Evolutionary conservation across 495 filamentous ascomycete genomes (phyloP), one percentile per base, ranked within the genome.

Genomic region (Friedmanniomyces simplex): DNA sequence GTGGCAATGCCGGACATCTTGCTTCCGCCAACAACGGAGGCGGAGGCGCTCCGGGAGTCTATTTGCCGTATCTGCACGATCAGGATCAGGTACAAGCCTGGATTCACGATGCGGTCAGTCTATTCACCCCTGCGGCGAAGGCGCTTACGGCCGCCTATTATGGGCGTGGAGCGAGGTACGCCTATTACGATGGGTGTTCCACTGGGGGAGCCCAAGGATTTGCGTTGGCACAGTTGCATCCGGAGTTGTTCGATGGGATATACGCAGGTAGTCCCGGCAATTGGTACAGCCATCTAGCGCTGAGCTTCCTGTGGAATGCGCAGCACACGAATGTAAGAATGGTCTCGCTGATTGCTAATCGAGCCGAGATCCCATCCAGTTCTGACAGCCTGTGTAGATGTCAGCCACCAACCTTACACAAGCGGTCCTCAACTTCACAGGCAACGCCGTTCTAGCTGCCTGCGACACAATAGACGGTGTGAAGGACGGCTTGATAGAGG

Each of bases 131-230:
- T 2, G 34, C 65, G 11, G 70, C 71, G 4, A 71, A 66, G 21
- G 42, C 62, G 8, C 54, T 74, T 6, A 52, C 58, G 7, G 41
- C 63, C 0, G 24, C 32, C 47, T 74, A 69, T 63, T 76, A 74
- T 46, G 55, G 54, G 7, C n/a, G 55, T 39, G 25, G 30, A 11
- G 65, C 71, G 8, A 59, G 57, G 48, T 65, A 69, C 47, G 71
- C 63, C 26, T 76, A 76, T 50, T 74, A 72, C 54, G 55, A 63
- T 48, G 72, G 72, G 10, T 76, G 72, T 39, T 76, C 72, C 8
- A 76, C 72, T 2, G 72, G 73, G 1, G 73, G 73, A n/a, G 72
- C 69, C n/a, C 73, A 74, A 62, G 73, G 72, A n/a, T 76, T 71
- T 55, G 71, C 73, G 1, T 54, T 76, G 11, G 73, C 72, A 7